phyloP scores from a whole-genome alignment of 2,329 filamentous ascomycete species.

The Ophiostoma pallidulum region DNA sequence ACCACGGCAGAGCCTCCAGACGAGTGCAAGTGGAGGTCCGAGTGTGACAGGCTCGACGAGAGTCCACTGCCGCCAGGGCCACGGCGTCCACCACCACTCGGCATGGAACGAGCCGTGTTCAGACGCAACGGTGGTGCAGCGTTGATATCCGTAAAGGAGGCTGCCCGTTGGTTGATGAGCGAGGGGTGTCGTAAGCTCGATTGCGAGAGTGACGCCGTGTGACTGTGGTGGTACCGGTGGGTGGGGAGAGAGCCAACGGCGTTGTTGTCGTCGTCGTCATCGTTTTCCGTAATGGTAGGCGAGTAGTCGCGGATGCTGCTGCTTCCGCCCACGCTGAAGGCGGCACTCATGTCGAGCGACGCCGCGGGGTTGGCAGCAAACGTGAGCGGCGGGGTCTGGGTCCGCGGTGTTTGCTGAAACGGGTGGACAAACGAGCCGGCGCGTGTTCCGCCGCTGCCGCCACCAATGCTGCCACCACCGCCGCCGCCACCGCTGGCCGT shows the following conservation, averaged over 20 bases:
- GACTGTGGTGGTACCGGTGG: constrained; percentile 20
- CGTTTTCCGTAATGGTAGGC: constrained; percentile 45
- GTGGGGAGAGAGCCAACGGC: constrained; percentile 12
- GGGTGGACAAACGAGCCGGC: constrained; percentile 50
- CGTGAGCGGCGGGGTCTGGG: constrained; percentile 49
- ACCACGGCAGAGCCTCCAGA: constrained; percentile 12
- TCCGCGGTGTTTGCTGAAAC: constrained; percentile 54
- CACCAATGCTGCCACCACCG: too few relatives aligned
- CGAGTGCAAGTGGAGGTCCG: constrained; percentile 36
- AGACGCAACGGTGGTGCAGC: constrained; percentile 27
- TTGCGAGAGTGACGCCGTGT: constrained; percentile 20
- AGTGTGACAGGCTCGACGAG: constrained; percentile 33
- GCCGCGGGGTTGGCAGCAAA: constrained; percentile 49
- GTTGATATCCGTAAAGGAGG: constrained; percentile 30
- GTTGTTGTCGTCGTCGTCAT: constrained; percentile 31
- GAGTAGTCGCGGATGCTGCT: constrained; percentile 40
- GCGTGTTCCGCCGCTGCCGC: constrained; percentile 37
- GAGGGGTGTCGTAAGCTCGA: constrained; percentile 28
- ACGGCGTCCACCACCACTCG: constrained; percentile 10
- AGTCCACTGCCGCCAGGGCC: constrained; percentile 20
- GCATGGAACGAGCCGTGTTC: constrained; percentile 26
- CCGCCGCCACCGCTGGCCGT: constrained; percentile 45
- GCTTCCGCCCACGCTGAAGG: constrained; percentile 26
- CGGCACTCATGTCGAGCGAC: constrained; percentile 36
- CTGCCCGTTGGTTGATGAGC: constrained; percentile 30